Evolutionary conservation across 257 asterid species (phyloP).

Genomic region (Marsdenia floribunda): DNA sequence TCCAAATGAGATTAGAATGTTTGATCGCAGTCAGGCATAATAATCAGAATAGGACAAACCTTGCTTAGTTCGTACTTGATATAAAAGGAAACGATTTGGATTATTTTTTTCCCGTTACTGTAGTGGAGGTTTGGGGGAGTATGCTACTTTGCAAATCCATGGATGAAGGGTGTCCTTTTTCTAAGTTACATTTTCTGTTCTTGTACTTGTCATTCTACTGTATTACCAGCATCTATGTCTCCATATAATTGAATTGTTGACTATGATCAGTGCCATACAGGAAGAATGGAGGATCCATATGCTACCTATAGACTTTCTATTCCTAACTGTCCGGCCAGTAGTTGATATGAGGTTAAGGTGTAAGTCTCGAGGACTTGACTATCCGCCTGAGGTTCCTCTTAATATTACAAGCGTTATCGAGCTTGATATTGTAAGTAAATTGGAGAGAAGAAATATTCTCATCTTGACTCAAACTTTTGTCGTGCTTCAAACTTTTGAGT

Average conservation of each 20-base stretch:
- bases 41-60: not conserved
- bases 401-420: constrained; percentile 66
- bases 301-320: constrained; percentile 86
- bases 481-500: constrained; percentile 6
- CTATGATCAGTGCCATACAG: constrained; percentile 32
- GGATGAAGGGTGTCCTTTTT: not conserved
- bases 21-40: not conserved
- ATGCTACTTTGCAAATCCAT: not conserved
- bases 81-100: not conserved
- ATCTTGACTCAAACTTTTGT: not conserved
- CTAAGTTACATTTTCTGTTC: not conserved
- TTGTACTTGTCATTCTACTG: not conserved
- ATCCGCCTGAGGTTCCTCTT: constrained; percentile 69
- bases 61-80: not conserved
- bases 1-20: not conserved
- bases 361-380: constrained; percentile 58
- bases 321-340: constrained; percentile 63
- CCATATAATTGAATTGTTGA: constrained; percentile 6
- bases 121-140: not conserved
- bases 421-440: constrained; percentile 74
- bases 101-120: not conserved
- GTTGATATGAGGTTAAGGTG: constrained; percentile 83
- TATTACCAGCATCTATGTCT: not conserved
- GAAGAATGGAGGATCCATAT: constrained; percentile 95
- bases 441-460: not conserved